Base-by-base conservation (phyloP, 495 filamentous ascomycete genomes). In the Chaetomidium leptoderma region DNA sequence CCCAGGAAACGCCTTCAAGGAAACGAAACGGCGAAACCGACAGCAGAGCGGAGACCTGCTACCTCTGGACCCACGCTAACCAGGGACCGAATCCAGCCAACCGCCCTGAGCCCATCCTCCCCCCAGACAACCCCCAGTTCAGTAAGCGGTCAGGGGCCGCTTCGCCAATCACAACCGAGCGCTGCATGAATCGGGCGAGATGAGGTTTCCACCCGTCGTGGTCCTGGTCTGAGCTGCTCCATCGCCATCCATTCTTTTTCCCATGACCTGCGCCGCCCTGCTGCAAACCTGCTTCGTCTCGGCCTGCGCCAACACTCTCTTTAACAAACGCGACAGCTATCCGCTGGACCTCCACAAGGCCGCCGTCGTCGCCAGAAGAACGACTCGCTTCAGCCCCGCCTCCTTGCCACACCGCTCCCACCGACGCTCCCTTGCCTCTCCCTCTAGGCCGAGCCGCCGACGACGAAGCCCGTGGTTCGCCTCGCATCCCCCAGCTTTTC, bases 261-360 rank as follows among this genome's bases (percentile, higher is more conserved):
- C 64, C 61, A 74, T 73, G 70, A 73, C 66, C 65, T 67, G 65
- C 56, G 53, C 55, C 59, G 62, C 56, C 53, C 61, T 72, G 55
- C 44, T 73, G 30, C 58, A 61, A 44, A 68, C 64, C 43, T 73
- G 70, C 60, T 64, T 66, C 54, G 51, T 70, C 40, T 68, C 65
- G 66, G 63, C 66, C 42, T 68, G 63, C 58, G 63, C 67, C 54
- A 64, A 65, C 69, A 47, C 70, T 70, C 72, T 72, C 63, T 70
- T 70, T 45, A 60, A 66, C 39, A 54, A 47, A 26, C 60, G 67
- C 53, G 69, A 73, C 59, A 66, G 59, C 44, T 63, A 66, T 27
- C 58, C 60, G 52, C 57, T 71, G 46, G 64, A 66, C 60, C 27
- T 65, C 37, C 53, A 67, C 66, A 72, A 67, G 65, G 70, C 67